Base-by-base conservation (phyloP, 495 filamentous ascomycete genomes). In the Penicillium canescens region DNA sequence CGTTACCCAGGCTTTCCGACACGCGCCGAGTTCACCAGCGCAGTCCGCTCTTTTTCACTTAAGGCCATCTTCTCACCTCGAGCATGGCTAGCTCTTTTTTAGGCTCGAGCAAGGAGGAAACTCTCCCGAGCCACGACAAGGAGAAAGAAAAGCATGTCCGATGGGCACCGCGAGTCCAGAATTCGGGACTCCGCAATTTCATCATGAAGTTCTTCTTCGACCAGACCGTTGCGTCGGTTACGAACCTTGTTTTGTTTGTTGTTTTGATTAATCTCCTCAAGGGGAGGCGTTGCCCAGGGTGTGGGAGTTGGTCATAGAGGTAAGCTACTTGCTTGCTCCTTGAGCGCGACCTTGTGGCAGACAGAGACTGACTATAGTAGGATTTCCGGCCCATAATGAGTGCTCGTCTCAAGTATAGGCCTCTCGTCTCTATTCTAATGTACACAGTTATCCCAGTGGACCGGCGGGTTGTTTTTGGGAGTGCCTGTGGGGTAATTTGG, bases 371-470 rank as follows among this genome's bases (percentile, higher is more conserved):
- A 57, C 39, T 40, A 6, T 37, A 43, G 5, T 41, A 80, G 65
- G 85, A 92, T 66, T 91, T 92, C 46, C 81, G 77, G 65, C 79
- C 81, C 0, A 74, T 98, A 44, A 81, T 91, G 55, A 64, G 77
- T 46, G 91, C 92, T 0, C 85, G 91, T 1, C 82, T 86, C 63
- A 91, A 86, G 68, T 80, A 96, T 36, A 92, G 94, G 83, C 94
- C 94, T 2, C 42, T 85, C n/a, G 88, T 97, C 6, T 89, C 86
- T 45, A 42, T 88, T 20, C 60, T 94, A 18, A 89, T 91, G 68
- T 97, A 90, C 67, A 83, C 86, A 0, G 78, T 95, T 41, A 76
- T 98, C 20, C 90, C 86, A 5, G 83, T 94, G 12, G 82, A 94
- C 60, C 77, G 78, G 33, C 75, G 93, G 55, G 85, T 89, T 41